phyloP scores from a whole-genome alignment of 208 protist genomes.

The Angomonas ambiguus region DNA sequence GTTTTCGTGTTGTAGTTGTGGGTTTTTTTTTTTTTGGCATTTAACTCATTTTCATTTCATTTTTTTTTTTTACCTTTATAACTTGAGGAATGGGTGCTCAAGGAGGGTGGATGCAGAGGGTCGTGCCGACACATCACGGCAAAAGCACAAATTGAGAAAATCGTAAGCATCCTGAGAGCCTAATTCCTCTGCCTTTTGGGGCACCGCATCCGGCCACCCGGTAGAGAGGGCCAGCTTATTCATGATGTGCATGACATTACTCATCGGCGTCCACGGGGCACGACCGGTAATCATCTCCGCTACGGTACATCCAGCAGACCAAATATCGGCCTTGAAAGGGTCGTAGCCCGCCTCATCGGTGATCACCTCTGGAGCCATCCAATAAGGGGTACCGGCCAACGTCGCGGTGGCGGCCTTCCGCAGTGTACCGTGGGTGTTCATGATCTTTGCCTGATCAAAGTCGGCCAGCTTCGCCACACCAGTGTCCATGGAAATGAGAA shows the following conservation, averaged over 20 bases:
- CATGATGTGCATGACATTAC: slow-evolving; percentile 91
- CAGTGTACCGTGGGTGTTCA: slow-evolving; percentile 84
- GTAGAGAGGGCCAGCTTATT: slow-evolving; percentile 85
- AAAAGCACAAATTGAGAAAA: slow-evolving; percentile 88
- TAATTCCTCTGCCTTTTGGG: slow-evolving; percentile 63
- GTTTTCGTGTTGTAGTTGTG: no score
- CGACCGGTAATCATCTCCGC: slow-evolving; percentile 89
- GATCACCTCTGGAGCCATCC: slow-evolving; percentile 91
- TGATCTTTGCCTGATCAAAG: slow-evolving; percentile 95
- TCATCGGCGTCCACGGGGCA: slow-evolving; percentile 76
- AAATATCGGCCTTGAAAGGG: slow-evolving; percentile 89
- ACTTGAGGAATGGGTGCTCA: slow-evolving; percentile 72
- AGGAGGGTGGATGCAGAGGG: slow-evolving; percentile 62
- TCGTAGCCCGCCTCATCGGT: slow-evolving; percentile 88
- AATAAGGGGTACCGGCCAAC: slow-evolving; percentile 84
- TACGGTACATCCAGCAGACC: slow-evolving; percentile 88
- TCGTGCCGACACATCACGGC: slow-evolving; percentile 67
- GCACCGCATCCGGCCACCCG: slow-evolving; percentile 87
- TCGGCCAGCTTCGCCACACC: slow-evolving; percentile 96
- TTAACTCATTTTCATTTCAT: background rate
- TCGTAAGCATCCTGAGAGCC: slow-evolving; percentile 74
- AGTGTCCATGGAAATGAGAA: slow-evolving; percentile 91
- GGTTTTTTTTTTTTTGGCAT: no score
- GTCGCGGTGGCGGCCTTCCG: slow-evolving; percentile 86
- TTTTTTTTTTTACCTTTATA: slow-evolving; percentile 3